A percentile compares a stretch with the other conserved stretches of the same genome.
phyloP scores from a whole-genome alignment of 352 stramenopile species.

The Elongisporangium anandrum region DNA sequence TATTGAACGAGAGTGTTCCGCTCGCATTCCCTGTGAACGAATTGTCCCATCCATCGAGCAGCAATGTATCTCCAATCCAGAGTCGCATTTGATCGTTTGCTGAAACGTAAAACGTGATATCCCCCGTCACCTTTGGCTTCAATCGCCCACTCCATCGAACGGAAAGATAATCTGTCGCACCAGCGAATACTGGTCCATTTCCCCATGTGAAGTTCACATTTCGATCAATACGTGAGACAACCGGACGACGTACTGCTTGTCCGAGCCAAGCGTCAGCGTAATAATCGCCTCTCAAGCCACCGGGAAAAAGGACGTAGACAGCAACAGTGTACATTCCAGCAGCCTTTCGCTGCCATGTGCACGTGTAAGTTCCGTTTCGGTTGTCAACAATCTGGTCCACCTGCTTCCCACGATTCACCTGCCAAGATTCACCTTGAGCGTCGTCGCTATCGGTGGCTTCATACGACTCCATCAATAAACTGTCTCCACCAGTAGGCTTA shows the following conservation, averaged over 20 bases:
- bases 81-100: constrained; percentile 51
- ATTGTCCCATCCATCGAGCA: constrained; percentile 61
- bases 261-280: constrained; percentile 62
- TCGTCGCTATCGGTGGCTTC: constrained; percentile 11
- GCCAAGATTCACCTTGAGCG: not conserved
- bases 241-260: constrained; percentile 3
- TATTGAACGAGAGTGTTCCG: constrained; percentile 23
- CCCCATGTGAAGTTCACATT: constrained; percentile 77
- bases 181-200: constrained; percentile 35
- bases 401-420: constrained; percentile 17
- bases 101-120: constrained; percentile 41
- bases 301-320: constrained; percentile 52
- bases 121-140: constrained; percentile 31
- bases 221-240: constrained; percentile 50
- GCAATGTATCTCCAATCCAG: constrained; percentile 54
- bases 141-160: constrained; percentile 69
- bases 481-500: constrained; percentile 12
- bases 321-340: constrained; percentile 44
- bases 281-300: constrained; percentile 62
- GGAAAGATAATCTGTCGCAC: constrained; percentile 45
- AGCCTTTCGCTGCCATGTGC: constrained; percentile 38
- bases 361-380: constrained; percentile 29
- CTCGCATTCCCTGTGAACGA: constrained; percentile 7
- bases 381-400: constrained; percentile 20
- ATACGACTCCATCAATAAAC: constrained; percentile 42